A percentile compares a stretch with the other conserved stretches of the same genome.
These are phyloP conservation scores for Rhinocladiella mackenziei DNA, from an alignment of 2,329 filamentous ascomycete species.

Conservation along the genomic window DNA sequence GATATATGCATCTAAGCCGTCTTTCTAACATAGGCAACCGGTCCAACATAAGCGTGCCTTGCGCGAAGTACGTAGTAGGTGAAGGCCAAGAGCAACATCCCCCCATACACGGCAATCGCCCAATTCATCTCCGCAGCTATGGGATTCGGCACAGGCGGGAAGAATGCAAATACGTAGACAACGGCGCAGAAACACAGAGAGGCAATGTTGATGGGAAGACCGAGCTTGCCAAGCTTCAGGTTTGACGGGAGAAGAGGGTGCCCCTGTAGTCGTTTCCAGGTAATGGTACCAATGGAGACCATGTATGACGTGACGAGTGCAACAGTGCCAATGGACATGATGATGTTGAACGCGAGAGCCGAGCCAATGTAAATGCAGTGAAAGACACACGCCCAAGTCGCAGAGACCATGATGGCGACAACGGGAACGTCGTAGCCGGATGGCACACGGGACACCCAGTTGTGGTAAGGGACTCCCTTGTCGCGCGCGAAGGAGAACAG, in stretches of 20 bases:
- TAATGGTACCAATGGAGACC: conserved; percentile 34
- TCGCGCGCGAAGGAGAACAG: conserved; percentile 40
- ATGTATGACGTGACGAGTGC: conserved; percentile 40
- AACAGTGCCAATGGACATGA: conserved; percentile 37
- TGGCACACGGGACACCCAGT: conserved; percentile 11
- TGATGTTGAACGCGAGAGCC: conserved; percentile 40
- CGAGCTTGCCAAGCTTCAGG: conserved; percentile 39
- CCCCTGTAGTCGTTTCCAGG: conserved; percentile 34
- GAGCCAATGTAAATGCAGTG: conserved; percentile 35
- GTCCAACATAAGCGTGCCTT: conserved; percentile 30
- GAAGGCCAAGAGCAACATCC: conserved; percentile 27
- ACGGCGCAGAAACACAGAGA: conserved; percentile 27
- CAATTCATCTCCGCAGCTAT: conserved; percentile 30
- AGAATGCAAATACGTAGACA: conserved; percentile 30
- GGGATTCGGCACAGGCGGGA: conserved; percentile 29
- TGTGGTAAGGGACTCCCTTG: conserved; percentile 35
- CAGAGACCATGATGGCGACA: conserved; percentile 38
- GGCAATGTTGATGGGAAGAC: conserved; percentile 38
- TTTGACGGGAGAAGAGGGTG: conserved; percentile 35
- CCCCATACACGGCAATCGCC: conserved; percentile 30
- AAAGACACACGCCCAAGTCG: conserved; percentile 42
- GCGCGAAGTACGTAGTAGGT: conserved; percentile 29
- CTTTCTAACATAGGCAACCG: conserved; percentile 31
- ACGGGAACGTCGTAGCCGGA: conserved; percentile 14
- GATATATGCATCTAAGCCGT: neutral